Evolutionary conservation across 805 yeast species (phyloP).

Genomic region (Maudiozyma bulderi): DNA sequence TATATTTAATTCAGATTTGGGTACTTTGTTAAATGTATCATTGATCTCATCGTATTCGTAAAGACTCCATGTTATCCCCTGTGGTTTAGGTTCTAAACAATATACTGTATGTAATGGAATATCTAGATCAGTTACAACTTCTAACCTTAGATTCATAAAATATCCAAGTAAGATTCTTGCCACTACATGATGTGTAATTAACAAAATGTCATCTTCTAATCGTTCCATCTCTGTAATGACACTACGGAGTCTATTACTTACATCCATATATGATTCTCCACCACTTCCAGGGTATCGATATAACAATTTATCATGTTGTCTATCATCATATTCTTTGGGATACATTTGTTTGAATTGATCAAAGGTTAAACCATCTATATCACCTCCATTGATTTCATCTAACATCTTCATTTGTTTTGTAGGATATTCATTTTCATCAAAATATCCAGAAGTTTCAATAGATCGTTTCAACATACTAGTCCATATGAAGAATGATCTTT

Average conservation of each 20-base stretch:
- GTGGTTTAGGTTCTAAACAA: slow-evolving; percentile 84
- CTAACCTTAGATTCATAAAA: slow-evolving; percentile 71
- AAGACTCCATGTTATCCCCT: slow-evolving; percentile 87
- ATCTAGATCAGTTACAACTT: slow-evolving; percentile 78
- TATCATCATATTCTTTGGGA: slow-evolving; percentile 71
- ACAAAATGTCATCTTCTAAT: slow-evolving; percentile 73
- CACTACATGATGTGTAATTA: slow-evolving; percentile 88
- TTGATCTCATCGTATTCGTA: slow-evolving; percentile 74
- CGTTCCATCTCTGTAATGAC: slow-evolving; percentile 88
- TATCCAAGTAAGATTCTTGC: slow-evolving; percentile 81
- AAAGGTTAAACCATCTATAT: slow-evolving; percentile 86
- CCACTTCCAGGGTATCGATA: slow-evolving; percentile 96
- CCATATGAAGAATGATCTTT: slow-evolving; percentile 77
- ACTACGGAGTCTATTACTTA: slow-evolving; percentile 79
- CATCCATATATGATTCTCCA: slow-evolving; percentile 92
- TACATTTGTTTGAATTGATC: slow-evolving; percentile 61
- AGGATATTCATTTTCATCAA: slow-evolving; percentile 65
- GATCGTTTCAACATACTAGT: slow-evolving; percentile 78
- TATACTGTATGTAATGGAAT: slow-evolving; percentile 89
- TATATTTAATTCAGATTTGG: slow-evolving; percentile 33
- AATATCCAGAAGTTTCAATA: slow-evolving; percentile 64
- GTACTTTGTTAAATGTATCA: slow-evolving; percentile 69
- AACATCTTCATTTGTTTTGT: slow-evolving; percentile 86
- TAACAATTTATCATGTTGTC: slow-evolving; percentile 66
- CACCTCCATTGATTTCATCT: slow-evolving; percentile 89